A percentile compares a stretch with the other conserved stretches of the same genome.
Evolutionary conservation across 23 red algal genomes (phyloP).

Genomic region (Gracilaria domingensis): DNA sequence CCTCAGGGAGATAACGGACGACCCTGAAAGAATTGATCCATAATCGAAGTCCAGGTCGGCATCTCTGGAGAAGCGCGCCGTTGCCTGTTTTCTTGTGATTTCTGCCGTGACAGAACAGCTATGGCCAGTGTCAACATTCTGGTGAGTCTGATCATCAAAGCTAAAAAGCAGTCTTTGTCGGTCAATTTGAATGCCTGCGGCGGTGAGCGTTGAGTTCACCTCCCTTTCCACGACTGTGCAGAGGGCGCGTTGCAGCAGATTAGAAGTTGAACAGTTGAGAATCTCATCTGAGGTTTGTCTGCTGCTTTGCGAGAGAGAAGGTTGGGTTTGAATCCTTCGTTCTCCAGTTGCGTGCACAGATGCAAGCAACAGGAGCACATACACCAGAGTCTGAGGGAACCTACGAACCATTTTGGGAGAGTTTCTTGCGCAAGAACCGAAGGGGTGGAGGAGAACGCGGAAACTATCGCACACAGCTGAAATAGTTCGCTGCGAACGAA

Average conservation of each 20-base stretch:
- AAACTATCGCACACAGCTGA: too few relatives aligned
- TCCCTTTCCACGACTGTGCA: not conserved
- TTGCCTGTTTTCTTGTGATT: not conserved
- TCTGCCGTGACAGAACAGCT: constrained; percentile 17
- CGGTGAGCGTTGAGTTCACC: constrained; percentile 1
- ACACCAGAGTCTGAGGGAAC: too few relatives aligned
- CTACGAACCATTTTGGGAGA: too few relatives aligned
- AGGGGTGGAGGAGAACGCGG: too few relatives aligned
- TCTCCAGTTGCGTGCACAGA: too few relatives aligned
- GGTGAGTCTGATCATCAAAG: constrained; percentile 9
- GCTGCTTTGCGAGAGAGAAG: not conserved
- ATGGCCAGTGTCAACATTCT: constrained; percentile 27
- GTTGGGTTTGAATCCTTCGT: too few relatives aligned
- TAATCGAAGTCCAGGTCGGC: not conserved
- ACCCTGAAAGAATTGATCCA: not conserved
- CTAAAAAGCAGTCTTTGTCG: not conserved
- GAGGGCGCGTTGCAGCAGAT: not conserved
- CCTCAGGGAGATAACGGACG: not conserved
- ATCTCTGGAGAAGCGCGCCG: not conserved
- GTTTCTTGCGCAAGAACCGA: too few relatives aligned
- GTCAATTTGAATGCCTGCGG: constrained; percentile 3
- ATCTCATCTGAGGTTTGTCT: not conserved
- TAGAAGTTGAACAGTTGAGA: not conserved
- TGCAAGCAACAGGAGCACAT: too few relatives aligned
- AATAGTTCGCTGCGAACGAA: too few relatives aligned